Evolutionary conservation across 2,329 filamentous ascomycete genomes (phyloP).

Genomic region (Hypoxylon sp.): DNA sequence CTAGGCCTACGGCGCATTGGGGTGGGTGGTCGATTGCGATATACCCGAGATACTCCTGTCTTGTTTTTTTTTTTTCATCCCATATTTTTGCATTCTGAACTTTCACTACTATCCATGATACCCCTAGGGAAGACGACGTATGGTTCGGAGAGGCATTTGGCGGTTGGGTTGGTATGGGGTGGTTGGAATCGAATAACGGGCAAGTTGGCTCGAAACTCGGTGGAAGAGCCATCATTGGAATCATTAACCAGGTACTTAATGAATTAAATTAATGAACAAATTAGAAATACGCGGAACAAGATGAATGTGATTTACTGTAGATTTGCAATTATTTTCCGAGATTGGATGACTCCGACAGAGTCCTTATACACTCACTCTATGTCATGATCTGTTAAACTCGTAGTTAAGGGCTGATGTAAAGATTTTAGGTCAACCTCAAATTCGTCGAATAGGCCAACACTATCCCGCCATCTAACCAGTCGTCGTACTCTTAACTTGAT

Average conservation of each 20-base stretch:
- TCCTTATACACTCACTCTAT: too few species aligned
- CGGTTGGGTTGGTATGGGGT: constrained; percentile 6
- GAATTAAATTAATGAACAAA: constrained; percentile 1
- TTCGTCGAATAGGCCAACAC: too few species aligned
- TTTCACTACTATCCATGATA: constrained; percentile 54
- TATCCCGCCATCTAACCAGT: too few species aligned
- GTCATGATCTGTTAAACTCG: too few species aligned
- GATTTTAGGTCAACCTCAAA: too few species aligned
- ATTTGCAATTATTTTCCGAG: background rate
- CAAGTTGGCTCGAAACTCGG: background rate
- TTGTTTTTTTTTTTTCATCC: constrained; percentile 18
- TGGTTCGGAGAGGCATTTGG: constrained; percentile 29
- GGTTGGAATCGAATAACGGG: background rate
- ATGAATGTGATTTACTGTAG: background rate
- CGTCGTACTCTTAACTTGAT: too few species aligned
- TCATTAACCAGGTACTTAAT: background rate
- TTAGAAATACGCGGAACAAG: background rate
- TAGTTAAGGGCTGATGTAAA: too few species aligned
- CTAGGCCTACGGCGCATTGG: constrained; percentile 44
- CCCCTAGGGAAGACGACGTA: constrained; percentile 48
- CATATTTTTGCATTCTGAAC: constrained; percentile 48
- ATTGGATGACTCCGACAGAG: background rate
- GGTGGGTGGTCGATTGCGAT: constrained; percentile 37
- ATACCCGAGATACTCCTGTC: constrained; percentile 41
- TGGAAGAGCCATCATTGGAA: background rate